A percentile compares a stretch with the other conserved stretches of the same genome.
Evolutionary conservation across 805 yeast genomes (phyloP).

Genomic region (Barnettozyma populi): DNA sequence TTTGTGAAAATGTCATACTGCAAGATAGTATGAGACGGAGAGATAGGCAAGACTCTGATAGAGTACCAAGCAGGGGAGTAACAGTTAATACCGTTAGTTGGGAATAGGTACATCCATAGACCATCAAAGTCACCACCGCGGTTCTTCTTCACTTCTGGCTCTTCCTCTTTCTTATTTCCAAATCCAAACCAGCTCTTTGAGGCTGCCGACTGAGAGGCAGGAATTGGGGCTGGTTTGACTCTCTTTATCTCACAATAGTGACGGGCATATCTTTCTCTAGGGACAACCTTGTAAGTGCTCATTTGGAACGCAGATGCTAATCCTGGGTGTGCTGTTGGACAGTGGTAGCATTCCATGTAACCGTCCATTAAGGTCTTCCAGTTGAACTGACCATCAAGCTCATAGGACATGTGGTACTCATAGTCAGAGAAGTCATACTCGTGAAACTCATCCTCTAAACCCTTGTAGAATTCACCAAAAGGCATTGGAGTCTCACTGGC

Average conservation of each 20-base stretch:
- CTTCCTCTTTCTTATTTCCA: conserved; percentile 29
- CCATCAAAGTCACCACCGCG: conserved; percentile 61
- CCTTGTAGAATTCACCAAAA: conserved; percentile 48
- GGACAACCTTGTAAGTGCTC: conserved; percentile 62
- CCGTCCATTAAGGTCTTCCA: conserved; percentile 69
- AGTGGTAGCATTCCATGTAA: conserved; percentile 62
- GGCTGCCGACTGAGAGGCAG: conserved; percentile 28
- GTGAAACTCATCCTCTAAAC: conserved; percentile 45
- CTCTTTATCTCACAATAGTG: conserved; percentile 52
- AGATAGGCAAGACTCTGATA: conserved; percentile 51
- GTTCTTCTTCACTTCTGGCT: conserved; percentile 31
- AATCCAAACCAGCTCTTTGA: conserved; percentile 49
- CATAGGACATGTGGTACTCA: conserved; percentile 61
- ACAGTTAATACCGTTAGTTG: conserved; percentile 57
- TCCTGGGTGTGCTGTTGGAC: conserved; percentile 66
- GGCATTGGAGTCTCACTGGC: conserved; percentile 35
- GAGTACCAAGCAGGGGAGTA: conserved; percentile 66
- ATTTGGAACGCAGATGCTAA: conserved; percentile 50
- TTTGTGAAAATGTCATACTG: conserved; percentile 59
- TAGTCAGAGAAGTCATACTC: conserved; percentile 58
- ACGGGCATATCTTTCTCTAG: conserved; percentile 53
- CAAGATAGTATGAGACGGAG: conserved; percentile 48
- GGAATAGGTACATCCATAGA: conserved; percentile 57
- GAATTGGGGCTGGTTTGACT: conserved; percentile 22
- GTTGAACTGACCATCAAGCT: conserved; percentile 56